Conservation (phyloP, 345 rosid species). For the Hibiscus trionum region DNA sequence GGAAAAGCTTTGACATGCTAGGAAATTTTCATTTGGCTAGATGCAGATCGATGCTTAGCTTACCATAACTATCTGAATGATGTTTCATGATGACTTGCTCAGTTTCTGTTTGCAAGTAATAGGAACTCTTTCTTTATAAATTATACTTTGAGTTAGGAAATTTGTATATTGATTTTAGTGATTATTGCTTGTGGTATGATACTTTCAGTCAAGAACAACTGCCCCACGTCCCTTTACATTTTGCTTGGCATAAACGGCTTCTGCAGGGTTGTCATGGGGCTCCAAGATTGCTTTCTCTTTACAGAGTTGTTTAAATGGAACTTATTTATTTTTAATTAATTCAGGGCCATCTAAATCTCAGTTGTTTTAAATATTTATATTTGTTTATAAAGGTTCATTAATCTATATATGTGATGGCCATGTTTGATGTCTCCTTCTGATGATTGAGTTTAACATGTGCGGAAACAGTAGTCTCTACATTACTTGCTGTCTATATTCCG, state of each 20-base stretch:
- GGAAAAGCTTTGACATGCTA: background rate
- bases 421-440: background rate
- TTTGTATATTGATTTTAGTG: background rate
- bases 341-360: background rate
- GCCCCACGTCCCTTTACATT: background rate
- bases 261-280: background rate
- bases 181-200: background rate
- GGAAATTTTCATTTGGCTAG: background rate
- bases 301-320: background rate
- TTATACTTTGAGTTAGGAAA: background rate
- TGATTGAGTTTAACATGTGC: background rate
- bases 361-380: background rate
- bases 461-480: background rate
- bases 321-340: background rate
- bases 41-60: background rate
- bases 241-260: background rate
- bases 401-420: background rate
- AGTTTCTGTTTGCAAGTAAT: background rate
- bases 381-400: background rate
- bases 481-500: background rate
- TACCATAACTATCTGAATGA: background rate
- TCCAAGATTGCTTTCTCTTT: background rate
- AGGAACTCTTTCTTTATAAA: background rate
- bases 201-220: background rate
- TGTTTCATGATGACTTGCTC: background rate